Evolutionary conservation across 495 filamentous ascomycete species (phyloP), one percentile per base, ranked within the genome.

Genomic region (Platismatia glauca): DNA sequence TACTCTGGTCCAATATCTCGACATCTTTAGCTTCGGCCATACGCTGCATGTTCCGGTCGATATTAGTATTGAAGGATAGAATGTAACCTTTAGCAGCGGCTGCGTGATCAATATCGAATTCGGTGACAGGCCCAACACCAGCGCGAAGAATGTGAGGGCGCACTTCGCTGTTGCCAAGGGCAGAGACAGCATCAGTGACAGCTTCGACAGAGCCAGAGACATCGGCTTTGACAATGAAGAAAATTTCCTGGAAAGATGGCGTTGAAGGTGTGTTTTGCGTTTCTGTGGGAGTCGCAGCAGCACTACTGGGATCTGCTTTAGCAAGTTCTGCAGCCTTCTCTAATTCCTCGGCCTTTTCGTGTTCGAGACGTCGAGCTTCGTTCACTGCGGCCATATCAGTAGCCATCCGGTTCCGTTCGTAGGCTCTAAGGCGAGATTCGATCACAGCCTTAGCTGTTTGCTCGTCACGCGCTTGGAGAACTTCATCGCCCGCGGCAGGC

Each of bases 191-290:
- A 58, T 89, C 86, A 58, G 86, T 72, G 11, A 97, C 87, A 7
- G 94, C 94, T 73, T 99, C 94, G 9, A 91, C 92, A 1, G 91
- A 96, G 13, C 94, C 94, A 60, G 84, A 84, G 20, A 97, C 94
- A 70, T 99, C 95, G 50, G 85, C 91, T 75, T 97, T 97, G 75
- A 99, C 77, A 50, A 93, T 81, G 74, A 96, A 91, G 64, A 84
- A 82, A 59, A 96, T 77, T n/a, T 83, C 70, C 62, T 88, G 84
- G 9, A 82, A 78, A 13, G 57, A 65, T 18, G 66, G 64, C 18
- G 62, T 37, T 20, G 58, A 67, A 0, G 43, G 48, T 38, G 50
- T 48, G 33, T 65, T 57, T 8, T 66, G 62, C 15, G 41, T 59
- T 8, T 62, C 66, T 5, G 67, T 55, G 9, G 66, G 11, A 15